phyloP scores from a whole-genome alignment of 2,329 filamentous ascomycete genomes.

The Pseudogymnoascus sp. region DNA sequence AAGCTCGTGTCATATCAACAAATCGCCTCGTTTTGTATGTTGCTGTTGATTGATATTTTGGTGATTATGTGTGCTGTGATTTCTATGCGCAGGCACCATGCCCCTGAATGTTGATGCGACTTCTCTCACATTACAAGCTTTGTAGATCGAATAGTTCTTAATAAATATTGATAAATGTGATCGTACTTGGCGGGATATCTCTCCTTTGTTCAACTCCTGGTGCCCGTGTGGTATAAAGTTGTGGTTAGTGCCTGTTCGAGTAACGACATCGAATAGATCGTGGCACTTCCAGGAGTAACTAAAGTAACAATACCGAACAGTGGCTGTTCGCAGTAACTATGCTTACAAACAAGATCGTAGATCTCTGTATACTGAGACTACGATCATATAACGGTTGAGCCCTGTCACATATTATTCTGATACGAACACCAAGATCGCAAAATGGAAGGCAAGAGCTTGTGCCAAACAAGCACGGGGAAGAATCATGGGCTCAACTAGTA shows the following conservation, averaged over 20 bases:
- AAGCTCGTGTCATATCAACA: constrained; percentile 4
- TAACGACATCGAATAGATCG: not conserved
- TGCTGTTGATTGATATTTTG: not conserved
- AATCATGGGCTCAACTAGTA: no score
- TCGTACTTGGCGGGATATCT: not conserved
- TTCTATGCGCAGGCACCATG: not conserved
- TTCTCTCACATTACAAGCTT: not conserved
- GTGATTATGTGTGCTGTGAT: not conserved
- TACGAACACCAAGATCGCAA: no score
- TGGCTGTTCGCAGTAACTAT: not conserved
- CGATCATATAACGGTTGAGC: not conserved
- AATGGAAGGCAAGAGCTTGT: no score
- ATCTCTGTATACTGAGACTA: not conserved
- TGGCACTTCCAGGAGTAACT: not conserved
- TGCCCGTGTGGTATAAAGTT: not conserved
- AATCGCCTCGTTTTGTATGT: not conserved
- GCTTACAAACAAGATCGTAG: not conserved
- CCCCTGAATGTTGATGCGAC: not conserved
- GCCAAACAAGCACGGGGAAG: no score
- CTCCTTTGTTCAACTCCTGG: not conserved
- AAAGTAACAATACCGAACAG: not conserved
- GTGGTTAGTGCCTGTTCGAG: not conserved
- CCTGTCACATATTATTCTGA: no score
- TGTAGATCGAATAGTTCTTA: not conserved
- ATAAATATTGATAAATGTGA: not conserved